phyloP scores from a whole-genome alignment of 2,329 filamentous ascomycete species.

The Neofusicoccum kwambonambiense region DNA sequence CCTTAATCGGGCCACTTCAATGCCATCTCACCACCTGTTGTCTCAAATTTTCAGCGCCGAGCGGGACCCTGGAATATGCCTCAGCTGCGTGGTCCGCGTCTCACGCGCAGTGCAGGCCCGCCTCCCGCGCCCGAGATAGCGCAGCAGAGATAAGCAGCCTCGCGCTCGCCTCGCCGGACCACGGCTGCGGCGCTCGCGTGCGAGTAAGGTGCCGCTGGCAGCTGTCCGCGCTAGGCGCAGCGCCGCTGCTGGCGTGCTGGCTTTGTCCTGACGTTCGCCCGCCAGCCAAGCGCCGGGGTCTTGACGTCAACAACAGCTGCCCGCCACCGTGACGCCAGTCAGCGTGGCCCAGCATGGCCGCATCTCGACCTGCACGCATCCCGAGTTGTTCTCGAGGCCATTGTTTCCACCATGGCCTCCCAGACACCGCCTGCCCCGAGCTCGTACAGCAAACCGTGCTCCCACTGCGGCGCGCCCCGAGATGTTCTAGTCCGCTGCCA shows the following conservation, averaged over 20 bases:
- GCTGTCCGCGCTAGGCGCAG: neutral
- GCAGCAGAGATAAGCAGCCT: neutral
- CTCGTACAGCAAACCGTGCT: conserved; percentile 38
- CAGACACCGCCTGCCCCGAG: neutral
- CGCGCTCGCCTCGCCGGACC: neutral
- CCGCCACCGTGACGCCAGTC: conserved; percentile 32
- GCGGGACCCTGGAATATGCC: conserved; percentile 13
- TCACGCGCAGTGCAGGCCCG: conserved; percentile 1
- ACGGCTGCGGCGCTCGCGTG: no score
- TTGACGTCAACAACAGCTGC: neutral
- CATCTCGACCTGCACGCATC: conserved; percentile 37
- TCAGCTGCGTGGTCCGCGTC: conserved; percentile 5
- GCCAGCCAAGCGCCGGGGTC: neutral
- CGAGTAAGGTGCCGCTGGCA: neutral
- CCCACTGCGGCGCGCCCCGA: conserved; percentile 38
- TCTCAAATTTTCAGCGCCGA: conserved; percentile 11
- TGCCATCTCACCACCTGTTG: conserved; percentile 12
- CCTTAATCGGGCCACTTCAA: conserved; percentile 11
- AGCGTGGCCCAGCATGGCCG: conserved; percentile 40
- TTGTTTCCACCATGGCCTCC: neutral
- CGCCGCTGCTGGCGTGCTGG: no score
- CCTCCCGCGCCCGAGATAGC: neutral
- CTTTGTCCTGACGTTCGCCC: neutral
- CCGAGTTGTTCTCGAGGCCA: conserved; percentile 23
- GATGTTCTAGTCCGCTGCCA: conserved; percentile 45